Conservation (phyloP, 2,329 filamentous ascomycete genomes). For the Grosmannia huntii region DNA sequence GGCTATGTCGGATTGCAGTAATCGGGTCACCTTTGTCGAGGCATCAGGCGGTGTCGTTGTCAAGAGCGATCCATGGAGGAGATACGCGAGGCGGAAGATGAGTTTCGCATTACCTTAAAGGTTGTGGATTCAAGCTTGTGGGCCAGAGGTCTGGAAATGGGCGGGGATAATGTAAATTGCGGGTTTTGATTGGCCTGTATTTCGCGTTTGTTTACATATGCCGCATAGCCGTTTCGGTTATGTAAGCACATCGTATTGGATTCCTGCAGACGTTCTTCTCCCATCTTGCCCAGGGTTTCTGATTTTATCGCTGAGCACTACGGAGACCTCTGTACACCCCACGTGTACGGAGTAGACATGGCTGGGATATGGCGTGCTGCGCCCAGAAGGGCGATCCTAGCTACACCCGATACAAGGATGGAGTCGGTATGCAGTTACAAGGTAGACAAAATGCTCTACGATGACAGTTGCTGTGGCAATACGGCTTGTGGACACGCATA, state of each 20-base stretch:
- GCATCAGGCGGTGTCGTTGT: not conserved
- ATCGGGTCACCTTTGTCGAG: not conserved
- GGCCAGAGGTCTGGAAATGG: not conserved
- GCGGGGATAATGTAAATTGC: not conserved
- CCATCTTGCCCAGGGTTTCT: too few species aligned
- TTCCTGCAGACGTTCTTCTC: not conserved
- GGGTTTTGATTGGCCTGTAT: slow-evolving; percentile 6
- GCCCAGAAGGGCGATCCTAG: too few species aligned
- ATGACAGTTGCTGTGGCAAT: slow-evolving; percentile 10
- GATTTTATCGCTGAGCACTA: too few species aligned
- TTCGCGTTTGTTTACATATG: slow-evolving; percentile 12
- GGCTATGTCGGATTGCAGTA: not conserved
- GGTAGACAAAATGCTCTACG: too few species aligned
- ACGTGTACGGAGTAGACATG: too few species aligned
- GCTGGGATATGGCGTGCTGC: too few species aligned
- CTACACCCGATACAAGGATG: not conserved
- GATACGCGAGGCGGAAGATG: not conserved
- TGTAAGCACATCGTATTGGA: not conserved
- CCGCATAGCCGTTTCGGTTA: not conserved
- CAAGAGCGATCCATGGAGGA: not conserved
- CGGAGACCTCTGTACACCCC: too few species aligned
- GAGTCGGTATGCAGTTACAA: not conserved
- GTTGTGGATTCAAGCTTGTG: not conserved
- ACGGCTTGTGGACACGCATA: not conserved
- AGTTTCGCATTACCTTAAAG: not conserved